Conservation (phyloP, 148 eudicot genomes). For the Bassia scoparia region DNA sequence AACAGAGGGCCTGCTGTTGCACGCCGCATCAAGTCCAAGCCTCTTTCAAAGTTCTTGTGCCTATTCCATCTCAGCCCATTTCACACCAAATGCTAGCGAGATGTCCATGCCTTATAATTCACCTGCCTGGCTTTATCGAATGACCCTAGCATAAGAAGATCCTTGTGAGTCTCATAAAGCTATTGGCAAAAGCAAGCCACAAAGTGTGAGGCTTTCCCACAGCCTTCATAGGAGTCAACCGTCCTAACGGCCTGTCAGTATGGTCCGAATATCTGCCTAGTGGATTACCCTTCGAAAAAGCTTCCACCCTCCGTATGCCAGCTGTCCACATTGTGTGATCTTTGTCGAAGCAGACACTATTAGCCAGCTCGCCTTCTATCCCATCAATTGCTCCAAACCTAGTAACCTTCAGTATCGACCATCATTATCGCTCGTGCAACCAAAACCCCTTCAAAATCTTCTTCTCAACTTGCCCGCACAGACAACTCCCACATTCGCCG, state of each 20-base stretch:
- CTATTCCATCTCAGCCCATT: constrained; percentile 98
- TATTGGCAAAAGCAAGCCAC: constrained; percentile 96
- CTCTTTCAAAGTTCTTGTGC: constrained; percentile 69
- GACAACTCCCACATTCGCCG: constrained; percentile 44
- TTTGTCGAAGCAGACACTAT: constrained; percentile 92
- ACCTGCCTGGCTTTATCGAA: constrained; percentile 96
- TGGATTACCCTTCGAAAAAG: constrained; percentile 84
- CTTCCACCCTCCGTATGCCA: constrained; percentile 94
- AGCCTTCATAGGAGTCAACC: constrained; percentile 88
- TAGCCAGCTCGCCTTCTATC: constrained; percentile 87
- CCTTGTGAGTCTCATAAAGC: constrained; percentile 76
- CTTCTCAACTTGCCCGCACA: constrained; percentile 50
- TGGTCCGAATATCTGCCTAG: constrained; percentile 76
- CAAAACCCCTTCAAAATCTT: constrained; percentile 57
- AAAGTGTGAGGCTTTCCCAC: constrained; percentile 93
- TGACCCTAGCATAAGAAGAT: constrained; percentile 75
- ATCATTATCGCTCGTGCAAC: constrained; percentile 74
- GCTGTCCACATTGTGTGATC: constrained; percentile 97
- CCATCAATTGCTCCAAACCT: constrained; percentile 72
- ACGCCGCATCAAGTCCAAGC: constrained; percentile 83
- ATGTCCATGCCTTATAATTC: constrained; percentile 74
- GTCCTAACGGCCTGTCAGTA: constrained; percentile 95
- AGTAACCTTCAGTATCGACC: constrained; percentile 71
- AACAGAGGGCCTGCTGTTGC: constrained; percentile 91
- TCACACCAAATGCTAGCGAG: constrained; percentile 96